Evolutionary conservation across 371 early-diverging fungal species (phyloP).

Genomic region (Paramicrosporidium saccamoebae): DNA sequence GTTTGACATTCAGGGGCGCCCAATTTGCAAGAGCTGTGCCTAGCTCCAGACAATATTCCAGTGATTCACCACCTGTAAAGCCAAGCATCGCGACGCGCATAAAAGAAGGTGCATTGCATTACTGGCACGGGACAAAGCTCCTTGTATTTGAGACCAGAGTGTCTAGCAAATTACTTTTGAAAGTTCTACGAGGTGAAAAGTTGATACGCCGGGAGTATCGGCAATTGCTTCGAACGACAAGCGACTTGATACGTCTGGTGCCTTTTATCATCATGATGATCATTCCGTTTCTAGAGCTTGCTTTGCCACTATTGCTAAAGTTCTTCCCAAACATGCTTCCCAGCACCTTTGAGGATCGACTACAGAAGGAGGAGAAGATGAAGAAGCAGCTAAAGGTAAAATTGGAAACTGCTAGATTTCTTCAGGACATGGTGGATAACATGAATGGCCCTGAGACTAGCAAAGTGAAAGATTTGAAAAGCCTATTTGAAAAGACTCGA

Average conservation of each 20-base stretch:
- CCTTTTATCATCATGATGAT: slow-evolving; percentile 69
- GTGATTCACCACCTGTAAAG: too few relatives aligned
- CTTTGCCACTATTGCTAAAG: slow-evolving; percentile 59
- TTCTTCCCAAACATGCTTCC: slow-evolving; percentile 91
- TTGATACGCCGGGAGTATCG: slow-evolving; percentile 62
- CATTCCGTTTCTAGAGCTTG: slow-evolving; percentile 76
- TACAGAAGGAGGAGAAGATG: slow-evolving; percentile 52
- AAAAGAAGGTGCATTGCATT: slow-evolving; percentile 65
- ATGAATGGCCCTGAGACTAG: slow-evolving; percentile 2
- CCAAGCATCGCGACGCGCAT: too few relatives aligned
- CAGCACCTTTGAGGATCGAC: slow-evolving; percentile 67
- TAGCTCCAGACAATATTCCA: too few relatives aligned
- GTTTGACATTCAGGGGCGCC: too few relatives aligned
- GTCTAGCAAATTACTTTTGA: slow-evolving; percentile 36
- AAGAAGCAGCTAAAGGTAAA: slow-evolving; percentile 50
- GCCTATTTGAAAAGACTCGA: not conserved
- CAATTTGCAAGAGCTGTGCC: too few relatives aligned
- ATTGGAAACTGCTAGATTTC: slow-evolving; percentile 67
- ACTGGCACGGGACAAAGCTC: slow-evolving; percentile 78
- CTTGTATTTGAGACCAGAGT: slow-evolving; percentile 56
- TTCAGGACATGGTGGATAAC: slow-evolving; percentile 71
- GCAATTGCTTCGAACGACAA: slow-evolving; percentile 44
- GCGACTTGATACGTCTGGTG: slow-evolving; percentile 52
- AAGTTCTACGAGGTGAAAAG: slow-evolving; percentile 31
- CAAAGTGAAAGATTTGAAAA: not conserved